Percentiles rank a stretch among this genome's conserved stretches.
These are phyloP conservation scores for Stellera chamaejasme DNA, from an alignment of 345 rosid genomes.

Conservation along the genomic window DNA sequence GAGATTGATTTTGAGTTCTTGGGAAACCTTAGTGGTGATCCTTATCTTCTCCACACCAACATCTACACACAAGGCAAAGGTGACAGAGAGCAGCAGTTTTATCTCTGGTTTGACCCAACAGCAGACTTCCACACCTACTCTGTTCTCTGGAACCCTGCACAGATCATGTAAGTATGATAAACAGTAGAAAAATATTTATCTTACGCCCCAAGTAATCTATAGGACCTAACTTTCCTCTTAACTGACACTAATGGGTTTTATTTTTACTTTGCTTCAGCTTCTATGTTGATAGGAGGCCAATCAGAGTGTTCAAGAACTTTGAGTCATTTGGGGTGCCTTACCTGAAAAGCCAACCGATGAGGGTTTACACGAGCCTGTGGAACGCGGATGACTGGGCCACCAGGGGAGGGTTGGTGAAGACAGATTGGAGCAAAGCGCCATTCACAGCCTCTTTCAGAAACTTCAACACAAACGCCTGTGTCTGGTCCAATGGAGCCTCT, in stretches of 20 bases:
- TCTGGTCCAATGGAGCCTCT: constrained; percentile 15
- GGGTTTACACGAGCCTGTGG: constrained; percentile 30
- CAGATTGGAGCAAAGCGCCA: constrained; percentile 33
- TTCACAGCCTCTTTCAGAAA: constrained; percentile 31
- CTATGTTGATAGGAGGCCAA: constrained; percentile 27
- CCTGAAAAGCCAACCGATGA: constrained; percentile 30
- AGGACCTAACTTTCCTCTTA: background rate
- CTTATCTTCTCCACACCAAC: constrained; percentile 49
- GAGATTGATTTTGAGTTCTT: constrained; percentile 52
- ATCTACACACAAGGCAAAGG: constrained; percentile 45
- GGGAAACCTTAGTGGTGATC: constrained; percentile 52
- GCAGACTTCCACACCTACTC: constrained; percentile 41
- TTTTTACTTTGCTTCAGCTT: constrained; percentile 13
- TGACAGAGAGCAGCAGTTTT: constrained; percentile 43
- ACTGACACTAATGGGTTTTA: background rate
- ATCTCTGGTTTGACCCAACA: constrained; percentile 47
- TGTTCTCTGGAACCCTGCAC: constrained; percentile 39
- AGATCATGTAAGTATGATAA: constrained; percentile 25
- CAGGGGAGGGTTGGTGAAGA: constrained; percentile 31
- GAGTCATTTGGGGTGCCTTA: constrained; percentile 24
- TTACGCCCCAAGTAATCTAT: background rate
- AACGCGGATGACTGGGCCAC: constrained; percentile 36
- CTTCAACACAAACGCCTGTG: constrained; percentile 31
- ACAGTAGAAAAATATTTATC: too few species aligned
- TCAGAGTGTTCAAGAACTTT: constrained; percentile 31